Percentiles rank a stretch among this genome's conserved stretches.
Evolutionary conservation across 768 basidiomycete species (phyloP).

Genomic region (Boletus huronensis): DNA sequence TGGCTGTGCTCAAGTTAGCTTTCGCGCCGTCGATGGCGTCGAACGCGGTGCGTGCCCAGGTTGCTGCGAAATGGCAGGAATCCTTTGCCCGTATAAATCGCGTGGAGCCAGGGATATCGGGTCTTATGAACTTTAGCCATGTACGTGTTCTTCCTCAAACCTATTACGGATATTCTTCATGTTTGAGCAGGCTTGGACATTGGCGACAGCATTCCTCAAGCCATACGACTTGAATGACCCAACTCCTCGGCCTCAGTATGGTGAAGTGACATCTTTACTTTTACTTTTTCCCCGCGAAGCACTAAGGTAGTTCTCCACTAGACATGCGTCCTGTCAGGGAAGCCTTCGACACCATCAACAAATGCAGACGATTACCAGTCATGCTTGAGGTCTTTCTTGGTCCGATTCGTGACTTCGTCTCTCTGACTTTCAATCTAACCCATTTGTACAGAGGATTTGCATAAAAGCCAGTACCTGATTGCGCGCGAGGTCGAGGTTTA

Average conservation of each 20-base stretch:
- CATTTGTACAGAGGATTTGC: conserved; percentile 52
- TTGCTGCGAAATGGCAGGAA: conserved; percentile 69
- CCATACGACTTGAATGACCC: conserved; percentile 50
- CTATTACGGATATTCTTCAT: background rate
- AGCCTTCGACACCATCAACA: conserved; percentile 58
- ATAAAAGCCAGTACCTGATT: conserved; percentile 56
- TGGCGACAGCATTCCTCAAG: conserved; percentile 50
- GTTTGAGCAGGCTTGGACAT: conserved; percentile 54
- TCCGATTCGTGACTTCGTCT: conserved; percentile 29
- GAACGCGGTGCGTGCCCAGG: conserved; percentile 59
- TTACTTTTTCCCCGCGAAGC: background rate
- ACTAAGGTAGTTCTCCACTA: conserved; percentile 16
- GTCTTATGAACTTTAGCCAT: conserved; percentile 61
- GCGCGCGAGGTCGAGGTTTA: conserved; percentile 54
- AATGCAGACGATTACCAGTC: conserved; percentile 56
- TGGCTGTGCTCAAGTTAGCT: conserved; percentile 18
- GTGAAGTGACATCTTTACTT: conserved; percentile 15
- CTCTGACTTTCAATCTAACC: background rate
- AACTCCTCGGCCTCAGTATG: conserved; percentile 27
- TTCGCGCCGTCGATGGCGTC: conserved; percentile 45
- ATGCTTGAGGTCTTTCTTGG: conserved; percentile 72
- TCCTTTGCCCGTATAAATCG: conserved; percentile 63
- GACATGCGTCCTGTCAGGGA: conserved; percentile 49
- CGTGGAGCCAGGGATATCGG: conserved; percentile 56
- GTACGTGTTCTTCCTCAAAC: conserved; percentile 30